These are phyloP conservation scores for Penicillium simplicissimum DNA, from an alignment of 495 filamentous ascomycete species.

Conservation along the genomic window DNA sequence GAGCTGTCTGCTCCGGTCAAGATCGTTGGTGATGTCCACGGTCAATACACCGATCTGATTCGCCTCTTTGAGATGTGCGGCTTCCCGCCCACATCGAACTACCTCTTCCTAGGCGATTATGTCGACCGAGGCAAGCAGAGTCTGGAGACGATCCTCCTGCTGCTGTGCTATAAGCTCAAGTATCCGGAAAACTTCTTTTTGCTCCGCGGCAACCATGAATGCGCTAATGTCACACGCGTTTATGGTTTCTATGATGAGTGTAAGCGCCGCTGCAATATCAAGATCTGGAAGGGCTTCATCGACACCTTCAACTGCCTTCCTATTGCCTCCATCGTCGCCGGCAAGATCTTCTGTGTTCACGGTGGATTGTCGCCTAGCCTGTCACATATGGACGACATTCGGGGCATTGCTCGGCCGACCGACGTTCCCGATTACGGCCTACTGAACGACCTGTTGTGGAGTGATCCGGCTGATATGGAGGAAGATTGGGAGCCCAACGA, in stretches of 20 bases:
- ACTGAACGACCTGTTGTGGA: conserved; percentile 96
- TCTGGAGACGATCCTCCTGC: conserved; percentile 91
- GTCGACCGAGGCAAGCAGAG: conserved; percentile 98
- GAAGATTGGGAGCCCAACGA: conserved; percentile 98
- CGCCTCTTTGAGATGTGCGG: conserved; percentile 99
- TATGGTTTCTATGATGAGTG: conserved; percentile 99
- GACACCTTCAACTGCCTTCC: conserved; percentile 97
- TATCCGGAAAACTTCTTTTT: conserved; percentile 99
- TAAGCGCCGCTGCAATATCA: conserved; percentile 95
- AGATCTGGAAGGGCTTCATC: conserved; percentile 98
- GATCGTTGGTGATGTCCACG: conserved; percentile 97
- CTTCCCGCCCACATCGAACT: conserved; percentile 92
- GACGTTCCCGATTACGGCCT: conserved; percentile 98
- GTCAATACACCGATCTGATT: conserved; percentile 96
- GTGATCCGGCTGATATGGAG: conserved; percentile 97
- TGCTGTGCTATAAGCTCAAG: conserved; percentile 98
- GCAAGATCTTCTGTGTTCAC: conserved; percentile 99
- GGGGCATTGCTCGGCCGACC: conserved; percentile 90
- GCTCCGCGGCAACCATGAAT: conserved; percentile 95
- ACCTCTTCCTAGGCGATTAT: conserved; percentile 95
- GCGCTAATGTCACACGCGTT: conserved; percentile 96
- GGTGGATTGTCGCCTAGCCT: conserved; percentile 91
- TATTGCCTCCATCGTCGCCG: conserved; percentile 93
- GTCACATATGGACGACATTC: conserved; percentile 97
- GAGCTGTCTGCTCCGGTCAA: conserved; percentile 97